phyloP scores from a whole-genome alignment of 2,329 filamentous ascomycete species.

The Sclerotinia trifoliorum region DNA sequence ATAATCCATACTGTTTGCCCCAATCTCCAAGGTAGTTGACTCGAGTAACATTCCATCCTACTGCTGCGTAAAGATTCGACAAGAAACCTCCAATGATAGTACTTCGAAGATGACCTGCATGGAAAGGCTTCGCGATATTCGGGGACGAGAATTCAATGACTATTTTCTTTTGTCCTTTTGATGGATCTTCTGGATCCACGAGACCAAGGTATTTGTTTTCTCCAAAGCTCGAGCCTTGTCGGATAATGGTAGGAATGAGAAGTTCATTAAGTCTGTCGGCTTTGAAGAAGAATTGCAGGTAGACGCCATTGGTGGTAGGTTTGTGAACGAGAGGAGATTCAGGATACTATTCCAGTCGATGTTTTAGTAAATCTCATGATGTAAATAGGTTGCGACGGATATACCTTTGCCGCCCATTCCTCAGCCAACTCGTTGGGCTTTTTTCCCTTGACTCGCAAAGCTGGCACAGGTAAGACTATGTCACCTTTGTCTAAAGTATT shows the following conservation, averaged over 20 bases:
- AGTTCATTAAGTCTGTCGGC: constrained; percentile 61
- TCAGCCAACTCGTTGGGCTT: constrained; percentile 62
- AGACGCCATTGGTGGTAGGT: constrained; percentile 64
- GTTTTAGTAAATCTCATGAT: constrained; percentile 22
- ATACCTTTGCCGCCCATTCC: constrained; percentile 61
- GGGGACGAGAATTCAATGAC: constrained; percentile 83
- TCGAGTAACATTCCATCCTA: constrained; percentile 68
- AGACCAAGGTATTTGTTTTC: constrained; percentile 60
- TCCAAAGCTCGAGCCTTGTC: constrained; percentile 61
- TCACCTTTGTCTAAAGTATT: constrained; percentile 79
- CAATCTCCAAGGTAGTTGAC: constrained; percentile 80
- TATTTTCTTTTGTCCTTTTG: constrained; percentile 48
- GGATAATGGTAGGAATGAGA: constrained; percentile 68
- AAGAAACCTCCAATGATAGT: constrained; percentile 76
- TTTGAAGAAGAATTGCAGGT: constrained; percentile 80
- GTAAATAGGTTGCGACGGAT: not conserved
- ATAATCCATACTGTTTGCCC: constrained; percentile 69
- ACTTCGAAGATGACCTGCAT: constrained; percentile 70
- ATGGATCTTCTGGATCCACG: constrained; percentile 59
- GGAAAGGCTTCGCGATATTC: constrained; percentile 83
- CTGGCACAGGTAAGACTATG: constrained; percentile 72
- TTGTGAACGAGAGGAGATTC: constrained; percentile 69
- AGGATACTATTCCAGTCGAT: constrained; percentile 56
- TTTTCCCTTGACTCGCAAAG: constrained; percentile 72
- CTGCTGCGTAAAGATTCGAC: constrained; percentile 64